These are phyloP conservation scores for Xylaria sp. DNA, from an alignment of 2,329 filamentous ascomycete species.

Conservation along the genomic window DNA sequence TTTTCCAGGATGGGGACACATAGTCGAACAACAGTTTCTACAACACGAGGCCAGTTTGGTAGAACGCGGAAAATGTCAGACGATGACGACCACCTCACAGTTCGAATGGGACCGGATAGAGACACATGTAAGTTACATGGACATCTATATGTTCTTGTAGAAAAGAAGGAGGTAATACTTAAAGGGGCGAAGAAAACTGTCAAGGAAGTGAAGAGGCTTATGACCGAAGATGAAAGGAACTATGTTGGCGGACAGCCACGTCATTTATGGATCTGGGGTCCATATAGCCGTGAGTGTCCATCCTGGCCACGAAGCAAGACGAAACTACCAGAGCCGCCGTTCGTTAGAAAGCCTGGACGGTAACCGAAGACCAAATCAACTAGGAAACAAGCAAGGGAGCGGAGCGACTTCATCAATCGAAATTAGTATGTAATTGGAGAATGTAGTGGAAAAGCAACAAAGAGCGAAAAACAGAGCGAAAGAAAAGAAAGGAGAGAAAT, in stretches of 20 bases:
- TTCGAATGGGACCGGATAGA: slow-evolving; percentile 9
- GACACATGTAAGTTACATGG: neutral
- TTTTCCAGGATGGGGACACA: slow-evolving; percentile 4
- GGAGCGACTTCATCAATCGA: too few relatives aligned
- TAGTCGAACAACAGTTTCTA: neutral
- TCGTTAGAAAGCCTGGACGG: neutral
- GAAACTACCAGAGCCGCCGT: slow-evolving; percentile 1
- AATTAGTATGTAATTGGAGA: too few relatives aligned
- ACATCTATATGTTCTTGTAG: neutral
- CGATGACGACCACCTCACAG: slow-evolving; percentile 2
- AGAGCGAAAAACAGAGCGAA: too few relatives aligned
- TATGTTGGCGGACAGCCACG: slow-evolving; percentile 11
- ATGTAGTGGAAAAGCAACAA: too few relatives aligned
- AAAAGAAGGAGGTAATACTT: neutral
- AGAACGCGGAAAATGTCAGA: neutral
- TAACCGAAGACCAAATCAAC: neutral
- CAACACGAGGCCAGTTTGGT: neutral
- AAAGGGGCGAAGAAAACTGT: neutral
- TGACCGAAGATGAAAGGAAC: slow-evolving; percentile 22
- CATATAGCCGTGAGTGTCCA: neutral
- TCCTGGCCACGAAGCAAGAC: slow-evolving; percentile 6
- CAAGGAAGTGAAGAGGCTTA: neutral
- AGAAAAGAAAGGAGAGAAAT: too few relatives aligned
- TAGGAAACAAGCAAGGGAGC: neutral
- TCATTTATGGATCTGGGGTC: slow-evolving; percentile 21